phyloP scores from a whole-genome alignment of 345 rosid genomes.

The Eucalyptus sp. region DNA sequence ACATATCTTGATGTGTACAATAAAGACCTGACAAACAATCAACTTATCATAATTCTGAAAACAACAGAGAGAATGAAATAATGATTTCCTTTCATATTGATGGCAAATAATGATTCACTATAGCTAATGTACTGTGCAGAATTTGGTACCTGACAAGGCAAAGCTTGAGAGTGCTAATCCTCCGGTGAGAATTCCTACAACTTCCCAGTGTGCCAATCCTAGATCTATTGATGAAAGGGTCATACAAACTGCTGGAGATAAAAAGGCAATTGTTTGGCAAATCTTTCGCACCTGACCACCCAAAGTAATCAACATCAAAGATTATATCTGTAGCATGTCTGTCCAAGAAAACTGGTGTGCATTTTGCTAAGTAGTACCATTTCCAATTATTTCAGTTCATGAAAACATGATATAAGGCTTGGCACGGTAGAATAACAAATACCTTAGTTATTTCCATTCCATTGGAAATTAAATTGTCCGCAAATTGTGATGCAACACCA shows the following conservation, averaged over 20 bases:
- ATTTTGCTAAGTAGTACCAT: background rate
- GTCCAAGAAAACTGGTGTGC: background rate
- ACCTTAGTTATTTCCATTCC: slow-evolving; percentile 86
- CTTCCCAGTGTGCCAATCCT: slow-evolving; percentile 90
- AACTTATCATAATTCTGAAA: background rate
- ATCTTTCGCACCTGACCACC: slow-evolving; percentile 67
- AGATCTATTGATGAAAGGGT: slow-evolving; percentile 71
- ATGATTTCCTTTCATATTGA: background rate
- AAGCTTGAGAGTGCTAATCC: slow-evolving; percentile 92
- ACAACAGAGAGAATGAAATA: background rate
- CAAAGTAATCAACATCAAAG: background rate
- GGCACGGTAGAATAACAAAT: background rate
- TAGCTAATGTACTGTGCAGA: background rate
- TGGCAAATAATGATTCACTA: background rate
- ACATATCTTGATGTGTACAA: slow-evolving; percentile 97
- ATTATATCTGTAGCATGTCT: background rate
- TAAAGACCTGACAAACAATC: slow-evolving; percentile 42
- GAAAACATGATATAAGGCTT: background rate
- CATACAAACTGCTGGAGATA: slow-evolving; percentile 93
- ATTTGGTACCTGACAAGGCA: slow-evolving; percentile 69
- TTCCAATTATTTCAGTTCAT: background rate
- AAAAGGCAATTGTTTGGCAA: slow-evolving; percentile 80
- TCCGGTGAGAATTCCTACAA: slow-evolving; percentile 72
- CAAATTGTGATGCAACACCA: slow-evolving; percentile 67
- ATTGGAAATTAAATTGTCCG: slow-evolving; percentile 70